These are phyloP conservation scores for Raphidocelis subcapitata DNA, from an alignment of 139 green algal species.

Conservation along the genomic window DNA sequence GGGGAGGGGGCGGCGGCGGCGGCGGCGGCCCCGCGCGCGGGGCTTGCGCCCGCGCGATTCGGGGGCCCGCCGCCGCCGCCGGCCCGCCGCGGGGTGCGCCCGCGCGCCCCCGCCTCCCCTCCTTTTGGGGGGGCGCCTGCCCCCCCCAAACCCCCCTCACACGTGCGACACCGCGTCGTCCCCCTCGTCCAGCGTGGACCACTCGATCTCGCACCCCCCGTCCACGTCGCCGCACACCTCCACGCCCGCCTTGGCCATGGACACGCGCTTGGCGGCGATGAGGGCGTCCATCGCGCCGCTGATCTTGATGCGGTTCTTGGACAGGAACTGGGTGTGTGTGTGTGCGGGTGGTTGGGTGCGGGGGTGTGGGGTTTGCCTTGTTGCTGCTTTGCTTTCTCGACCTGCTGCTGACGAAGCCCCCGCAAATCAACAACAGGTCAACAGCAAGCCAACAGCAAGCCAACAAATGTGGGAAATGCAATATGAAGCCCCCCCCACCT, in stretches of 20 bases:
- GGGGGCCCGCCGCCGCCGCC: too few species aligned
- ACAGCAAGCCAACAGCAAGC: background rate
- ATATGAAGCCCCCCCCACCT: background rate
- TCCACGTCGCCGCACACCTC: slow-evolving; percentile 53
- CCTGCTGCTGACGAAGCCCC: background rate
- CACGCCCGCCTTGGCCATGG: slow-evolving; percentile 47
- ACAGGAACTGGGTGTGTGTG: background rate
- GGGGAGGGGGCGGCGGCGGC: too few species aligned
- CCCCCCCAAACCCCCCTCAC: too few species aligned
- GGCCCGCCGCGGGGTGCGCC: too few species aligned
- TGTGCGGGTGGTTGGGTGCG: background rate
- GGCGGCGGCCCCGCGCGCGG: too few species aligned
- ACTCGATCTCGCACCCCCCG: slow-evolving; percentile 41
- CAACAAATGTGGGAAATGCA: background rate
- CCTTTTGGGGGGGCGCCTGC: too few species aligned
- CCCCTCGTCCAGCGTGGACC: background rate
- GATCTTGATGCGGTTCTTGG: slow-evolving; percentile 7
- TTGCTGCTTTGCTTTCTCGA: too few species aligned
- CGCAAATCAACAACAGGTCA: background rate
- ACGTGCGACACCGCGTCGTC: background rate
- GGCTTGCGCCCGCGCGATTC: too few species aligned
- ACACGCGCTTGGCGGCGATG: slow-evolving; percentile 61
- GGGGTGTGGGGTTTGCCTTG: background rate
- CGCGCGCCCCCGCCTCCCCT: too few species aligned
- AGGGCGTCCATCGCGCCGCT: slow-evolving; percentile 69